A percentile compares a stretch with the other conserved stretches of the same genome.
Evolutionary conservation across 192 early-diverging fungal species (phyloP).

Genomic region (Backusella psychrophila): DNA sequence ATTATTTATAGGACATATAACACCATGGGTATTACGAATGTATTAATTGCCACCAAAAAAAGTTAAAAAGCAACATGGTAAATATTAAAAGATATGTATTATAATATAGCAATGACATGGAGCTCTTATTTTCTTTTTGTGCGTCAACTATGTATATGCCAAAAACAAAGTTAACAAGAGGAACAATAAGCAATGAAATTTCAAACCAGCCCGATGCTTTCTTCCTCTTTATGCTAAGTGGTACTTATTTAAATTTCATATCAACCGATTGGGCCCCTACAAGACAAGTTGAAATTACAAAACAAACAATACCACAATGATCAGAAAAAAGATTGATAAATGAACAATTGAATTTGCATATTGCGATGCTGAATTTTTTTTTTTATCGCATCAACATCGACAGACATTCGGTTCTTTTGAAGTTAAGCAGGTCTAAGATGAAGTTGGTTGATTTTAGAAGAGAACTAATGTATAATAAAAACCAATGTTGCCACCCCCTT

Average conservation of each 20-base stretch:
- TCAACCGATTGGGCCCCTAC: background rate
- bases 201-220: background rate
- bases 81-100: background rate
- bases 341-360: background rate
- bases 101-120: background rate
- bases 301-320: background rate
- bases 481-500: slow-evolving; percentile 1
- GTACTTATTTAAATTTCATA: background rate
- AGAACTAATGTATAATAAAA: background rate
- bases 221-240: background rate
- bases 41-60: background rate
- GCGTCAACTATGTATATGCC: background rate
- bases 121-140: background rate
- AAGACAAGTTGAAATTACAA: background rate
- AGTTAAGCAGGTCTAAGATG: background rate
- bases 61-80: background rate
- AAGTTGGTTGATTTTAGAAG: slow-evolving; percentile 12
- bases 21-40: background rate
- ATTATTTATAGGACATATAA: background rate
- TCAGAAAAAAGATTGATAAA: background rate
- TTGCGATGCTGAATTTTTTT: background rate
- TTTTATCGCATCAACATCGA: background rate
- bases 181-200: background rate
- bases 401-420: background rate
- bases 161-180: background rate